phyloP scores from a whole-genome alignment of 1,139 yeast genomes.

The Saccharomyces hybrid region DNA sequence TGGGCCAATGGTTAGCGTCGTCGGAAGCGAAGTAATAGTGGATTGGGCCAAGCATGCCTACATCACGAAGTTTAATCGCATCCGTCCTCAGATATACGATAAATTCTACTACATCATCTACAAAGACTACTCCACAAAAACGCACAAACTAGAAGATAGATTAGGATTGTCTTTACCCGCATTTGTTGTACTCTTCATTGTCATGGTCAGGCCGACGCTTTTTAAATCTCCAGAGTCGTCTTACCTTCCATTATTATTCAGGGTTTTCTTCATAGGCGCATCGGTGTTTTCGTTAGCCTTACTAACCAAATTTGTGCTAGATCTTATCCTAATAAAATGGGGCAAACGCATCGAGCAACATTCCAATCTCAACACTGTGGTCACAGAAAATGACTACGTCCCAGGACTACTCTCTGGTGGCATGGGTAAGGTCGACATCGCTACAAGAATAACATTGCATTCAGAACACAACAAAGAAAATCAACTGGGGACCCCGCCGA shows the following conservation, averaged over 20 bases:
- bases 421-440: slow-evolving; percentile 36
- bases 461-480: slow-evolving; percentile 48
- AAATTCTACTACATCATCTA: slow-evolving; percentile 44
- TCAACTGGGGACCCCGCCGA: slow-evolving; percentile 49
- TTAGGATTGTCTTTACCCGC: slow-evolving; percentile 80
- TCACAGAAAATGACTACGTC: slow-evolving; percentile 27
- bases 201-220: slow-evolving; percentile 57
- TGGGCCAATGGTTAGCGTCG: slow-evolving; percentile 78
- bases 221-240: slow-evolving; percentile 16
- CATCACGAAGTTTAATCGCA: slow-evolving; percentile 73
- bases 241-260: slow-evolving; percentile 7
- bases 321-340: slow-evolving; percentile 29
- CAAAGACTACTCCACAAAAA: slow-evolving; percentile 27
- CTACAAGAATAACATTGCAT: slow-evolving; percentile 32
- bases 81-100: slow-evolving; percentile 64
- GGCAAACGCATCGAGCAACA: slow-evolving; percentile 14
- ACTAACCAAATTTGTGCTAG: slow-evolving; percentile 26
- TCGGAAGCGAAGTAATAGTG: slow-evolving; percentile 80
- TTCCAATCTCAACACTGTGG: slow-evolving; percentile 8
- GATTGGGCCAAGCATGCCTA: slow-evolving; percentile 95
- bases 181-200: slow-evolving; percentile 59
- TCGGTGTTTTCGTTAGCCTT: slow-evolving; percentile 23
- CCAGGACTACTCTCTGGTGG: slow-evolving; percentile 35
- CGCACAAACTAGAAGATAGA: slow-evolving; percentile 51
- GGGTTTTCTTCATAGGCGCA: slow-evolving; percentile 14